These are phyloP conservation scores for Oryza glaberrima DNA, from an alignment of 176 grass and related monocot genomes.

Conservation along the genomic window DNA sequence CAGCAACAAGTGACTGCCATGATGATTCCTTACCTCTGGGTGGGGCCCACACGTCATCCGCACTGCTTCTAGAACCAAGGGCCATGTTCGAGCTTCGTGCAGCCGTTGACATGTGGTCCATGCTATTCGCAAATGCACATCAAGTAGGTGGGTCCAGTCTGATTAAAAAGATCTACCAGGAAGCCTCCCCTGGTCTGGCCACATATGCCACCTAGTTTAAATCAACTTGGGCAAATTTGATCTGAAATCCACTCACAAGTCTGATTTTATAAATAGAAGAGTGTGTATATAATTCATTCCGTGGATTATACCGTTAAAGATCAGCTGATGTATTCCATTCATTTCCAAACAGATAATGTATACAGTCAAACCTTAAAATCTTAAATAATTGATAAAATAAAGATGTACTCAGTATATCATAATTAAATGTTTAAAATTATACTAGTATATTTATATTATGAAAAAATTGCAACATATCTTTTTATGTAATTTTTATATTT, in stretches of 20 bases:
- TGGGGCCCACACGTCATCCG: background rate
- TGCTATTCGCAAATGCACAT: background rate
- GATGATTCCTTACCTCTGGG: background rate
- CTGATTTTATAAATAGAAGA: background rate
- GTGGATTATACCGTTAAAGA: background rate
- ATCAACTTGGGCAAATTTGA: background rate
- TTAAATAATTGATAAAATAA: no score
- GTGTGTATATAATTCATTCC: background rate
- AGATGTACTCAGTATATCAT: no score
- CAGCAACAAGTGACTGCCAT: background rate
- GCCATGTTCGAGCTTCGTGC: conserved; percentile 33
- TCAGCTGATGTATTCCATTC: background rate
- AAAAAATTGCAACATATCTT: no score
- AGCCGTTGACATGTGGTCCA: conserved; percentile 38
- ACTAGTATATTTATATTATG: no score
- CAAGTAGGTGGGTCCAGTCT: background rate
- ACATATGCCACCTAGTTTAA: background rate
- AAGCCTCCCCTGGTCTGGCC: background rate
- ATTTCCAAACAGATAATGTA: no score
- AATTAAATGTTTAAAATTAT: no score
- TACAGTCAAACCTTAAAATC: no score
- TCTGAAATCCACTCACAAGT: background rate
- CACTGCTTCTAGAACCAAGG: background rate
- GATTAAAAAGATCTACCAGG: background rate
- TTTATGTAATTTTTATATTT: no score